These are phyloP conservation scores for Myriosclerotinia scirpicola DNA, from an alignment of 2,329 filamentous ascomycete species.

Conservation along the genomic window DNA sequence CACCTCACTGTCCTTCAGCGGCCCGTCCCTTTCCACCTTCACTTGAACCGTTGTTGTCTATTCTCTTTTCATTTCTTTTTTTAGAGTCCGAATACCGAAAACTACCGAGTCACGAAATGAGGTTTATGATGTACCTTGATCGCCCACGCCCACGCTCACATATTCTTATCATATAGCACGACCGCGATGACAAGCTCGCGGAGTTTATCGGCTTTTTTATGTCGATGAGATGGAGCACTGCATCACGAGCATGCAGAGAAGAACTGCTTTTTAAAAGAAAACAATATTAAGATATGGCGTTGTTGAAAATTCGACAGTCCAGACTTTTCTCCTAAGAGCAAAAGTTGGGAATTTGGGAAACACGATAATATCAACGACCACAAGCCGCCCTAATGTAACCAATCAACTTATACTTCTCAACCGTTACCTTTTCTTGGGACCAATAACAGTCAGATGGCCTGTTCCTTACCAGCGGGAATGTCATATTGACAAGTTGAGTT, in stretches of 20 bases:
- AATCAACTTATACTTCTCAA: conserved; percentile 1
- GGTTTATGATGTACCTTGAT: conserved; percentile 3
- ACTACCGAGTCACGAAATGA: neutral
- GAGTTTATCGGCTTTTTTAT: conserved; percentile 3
- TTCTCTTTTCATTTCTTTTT: neutral
- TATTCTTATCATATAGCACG: conserved; percentile 4
- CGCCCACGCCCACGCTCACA: neutral
- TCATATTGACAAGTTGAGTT: conserved; percentile 5
- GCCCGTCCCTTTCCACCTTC: neutral
- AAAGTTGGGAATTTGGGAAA: neutral
- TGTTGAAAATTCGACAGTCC: neutral
- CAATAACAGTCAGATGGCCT: neutral
- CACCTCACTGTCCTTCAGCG: neutral
- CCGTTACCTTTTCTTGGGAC: neutral
- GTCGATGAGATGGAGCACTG: neutral
- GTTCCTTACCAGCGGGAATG: neutral
- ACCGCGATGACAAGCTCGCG: neutral
- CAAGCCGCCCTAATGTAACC: too few relatives aligned
- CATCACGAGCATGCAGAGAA: neutral
- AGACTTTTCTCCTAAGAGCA: neutral
- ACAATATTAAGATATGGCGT: neutral
- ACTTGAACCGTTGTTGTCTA: neutral
- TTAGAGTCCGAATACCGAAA: neutral
- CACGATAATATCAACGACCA: neutral
- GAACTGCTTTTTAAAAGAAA: neutral